phyloP scores from a whole-genome alignment of 2,329 filamentous ascomycete genomes.

The Pseudogymnoascus destructans region DNA sequence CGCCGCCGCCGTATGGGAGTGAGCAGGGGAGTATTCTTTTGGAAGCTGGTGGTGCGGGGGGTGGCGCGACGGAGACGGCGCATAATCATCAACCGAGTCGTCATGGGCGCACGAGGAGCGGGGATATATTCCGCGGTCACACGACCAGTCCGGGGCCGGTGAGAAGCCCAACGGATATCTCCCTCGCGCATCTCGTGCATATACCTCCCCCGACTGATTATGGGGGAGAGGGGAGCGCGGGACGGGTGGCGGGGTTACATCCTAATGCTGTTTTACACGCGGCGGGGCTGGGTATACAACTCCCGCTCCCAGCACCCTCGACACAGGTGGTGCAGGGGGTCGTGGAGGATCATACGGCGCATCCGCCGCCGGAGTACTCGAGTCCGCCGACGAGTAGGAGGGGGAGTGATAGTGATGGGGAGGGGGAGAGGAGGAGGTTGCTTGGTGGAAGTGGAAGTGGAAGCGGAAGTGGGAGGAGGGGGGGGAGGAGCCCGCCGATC shows the following conservation, averaged over 20 bases:
- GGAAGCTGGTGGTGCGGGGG: conserved; percentile 57
- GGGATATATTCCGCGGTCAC: conserved; percentile 58
- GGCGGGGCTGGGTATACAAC: conserved; percentile 26
- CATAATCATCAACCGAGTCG: conserved; percentile 30
- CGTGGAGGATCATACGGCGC: conserved; percentile 34
- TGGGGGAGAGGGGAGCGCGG: conserved; percentile 47
- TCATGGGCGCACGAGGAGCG: conserved; percentile 63
- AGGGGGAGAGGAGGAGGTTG: conserved; percentile 22
- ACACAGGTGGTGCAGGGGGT: too few species aligned
- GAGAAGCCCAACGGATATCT: conserved; percentile 90
- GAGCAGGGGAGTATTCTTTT: conserved; percentile 94
- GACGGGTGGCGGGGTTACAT: conserved; percentile 13
- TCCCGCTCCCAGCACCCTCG: conserved; percentile 11
- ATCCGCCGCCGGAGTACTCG: conserved; percentile 59
- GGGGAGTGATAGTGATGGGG: conserved; percentile 44
- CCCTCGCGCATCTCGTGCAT: conserved; percentile 71
- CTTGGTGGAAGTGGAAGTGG: neutral
- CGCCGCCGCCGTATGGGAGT: conserved; percentile 89
- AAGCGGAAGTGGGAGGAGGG: neutral
- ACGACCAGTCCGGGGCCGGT: conserved; percentile 81
- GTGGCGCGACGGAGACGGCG: conserved; percentile 33
- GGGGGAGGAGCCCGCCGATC: conserved; percentile 23
- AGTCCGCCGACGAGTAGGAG: conserved; percentile 45
- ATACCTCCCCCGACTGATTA: conserved; percentile 49
- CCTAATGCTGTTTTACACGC: conserved; percentile 23